phyloP scores from a whole-genome alignment of 805 yeast species.

The Wickerhamomyces ciferrii region DNA sequence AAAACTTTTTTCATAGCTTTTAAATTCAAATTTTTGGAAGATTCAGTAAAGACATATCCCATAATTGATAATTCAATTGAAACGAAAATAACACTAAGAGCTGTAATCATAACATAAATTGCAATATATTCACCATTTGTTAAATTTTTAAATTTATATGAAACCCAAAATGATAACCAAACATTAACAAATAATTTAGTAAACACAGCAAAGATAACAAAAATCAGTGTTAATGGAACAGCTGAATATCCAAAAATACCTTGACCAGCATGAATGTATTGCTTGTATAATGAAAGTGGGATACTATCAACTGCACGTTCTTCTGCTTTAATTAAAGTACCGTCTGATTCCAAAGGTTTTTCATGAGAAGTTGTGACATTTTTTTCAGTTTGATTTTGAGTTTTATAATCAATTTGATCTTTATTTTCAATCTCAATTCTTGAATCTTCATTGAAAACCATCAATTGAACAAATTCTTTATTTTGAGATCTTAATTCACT shows the following conservation, averaged over 20 bases:
- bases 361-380: not conserved
- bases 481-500: conserved; percentile 37
- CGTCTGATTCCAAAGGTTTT: conserved; percentile 8
- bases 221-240: conserved; percentile 39
- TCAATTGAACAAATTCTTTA: conserved; percentile 38
- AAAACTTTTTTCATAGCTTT: conserved; percentile 55
- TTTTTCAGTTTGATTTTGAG: too few species aligned
- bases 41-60: conserved; percentile 43
- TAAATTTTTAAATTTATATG: conserved; percentile 40
- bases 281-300: conserved; percentile 26
- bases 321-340: conserved; percentile 22
- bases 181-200: conserved; percentile 25
- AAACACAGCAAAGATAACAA: not conserved
- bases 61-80: conserved; percentile 39
- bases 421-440: not conserved
- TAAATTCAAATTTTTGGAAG: conserved; percentile 56
- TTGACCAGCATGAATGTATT: conserved; percentile 32
- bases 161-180: conserved; percentile 84
- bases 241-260: conserved; percentile 29
- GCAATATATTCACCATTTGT: conserved; percentile 69
- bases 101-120: conserved; percentile 56
- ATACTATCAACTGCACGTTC: conserved; percentile 34
- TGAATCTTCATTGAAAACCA: conserved; percentile 17
- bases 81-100: conserved; percentile 41
- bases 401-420: not conserved